Evolutionary conservation across 257 asterid genomes (phyloP).

Genomic region (Rubia yunnanensis): DNA sequence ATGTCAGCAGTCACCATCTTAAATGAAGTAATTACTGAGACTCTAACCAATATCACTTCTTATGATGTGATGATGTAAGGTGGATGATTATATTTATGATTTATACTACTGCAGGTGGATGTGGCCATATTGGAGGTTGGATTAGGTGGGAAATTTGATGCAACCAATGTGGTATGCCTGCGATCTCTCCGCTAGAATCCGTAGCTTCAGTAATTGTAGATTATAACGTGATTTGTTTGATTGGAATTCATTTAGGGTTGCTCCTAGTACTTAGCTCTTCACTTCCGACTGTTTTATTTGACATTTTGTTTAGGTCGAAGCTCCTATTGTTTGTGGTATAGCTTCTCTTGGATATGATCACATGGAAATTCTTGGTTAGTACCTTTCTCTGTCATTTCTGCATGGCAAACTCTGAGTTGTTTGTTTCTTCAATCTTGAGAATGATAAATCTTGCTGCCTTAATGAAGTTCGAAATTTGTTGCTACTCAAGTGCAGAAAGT

Average conservation of each 20-base stretch:
- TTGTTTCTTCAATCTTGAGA: neutral
- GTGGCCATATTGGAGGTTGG: constrained; percentile 97
- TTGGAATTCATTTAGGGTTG: constrained; percentile 1
- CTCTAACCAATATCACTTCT: neutral
- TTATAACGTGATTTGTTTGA: constrained; percentile 12
- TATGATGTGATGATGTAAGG: neutral
- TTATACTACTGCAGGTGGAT: constrained; percentile 59
- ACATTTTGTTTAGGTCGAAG: constrained; percentile 51
- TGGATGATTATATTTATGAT: neutral
- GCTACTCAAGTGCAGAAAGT: neutral
- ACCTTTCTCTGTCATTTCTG: constrained; percentile 32
- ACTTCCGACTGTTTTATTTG: neutral
- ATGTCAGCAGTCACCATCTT: neutral
- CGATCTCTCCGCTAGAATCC: constrained; percentile 5
- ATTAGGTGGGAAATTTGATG: constrained; percentile 88
- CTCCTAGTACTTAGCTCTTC: constrained; percentile 8
- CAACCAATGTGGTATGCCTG: constrained; percentile 88
- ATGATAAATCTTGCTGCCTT: neutral
- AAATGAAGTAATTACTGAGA: neutral
- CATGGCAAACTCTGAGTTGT: constrained; percentile 19
- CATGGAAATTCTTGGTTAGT: constrained; percentile 99
- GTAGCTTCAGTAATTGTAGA: constrained; percentile 1
- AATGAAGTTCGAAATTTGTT: neutral
- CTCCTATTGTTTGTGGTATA: constrained; percentile 76
- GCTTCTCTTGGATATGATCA: constrained; percentile 93